Base-by-base conservation (phyloP, 768 basidiomycete genomes). In the Termitomyces sp. region DNA sequence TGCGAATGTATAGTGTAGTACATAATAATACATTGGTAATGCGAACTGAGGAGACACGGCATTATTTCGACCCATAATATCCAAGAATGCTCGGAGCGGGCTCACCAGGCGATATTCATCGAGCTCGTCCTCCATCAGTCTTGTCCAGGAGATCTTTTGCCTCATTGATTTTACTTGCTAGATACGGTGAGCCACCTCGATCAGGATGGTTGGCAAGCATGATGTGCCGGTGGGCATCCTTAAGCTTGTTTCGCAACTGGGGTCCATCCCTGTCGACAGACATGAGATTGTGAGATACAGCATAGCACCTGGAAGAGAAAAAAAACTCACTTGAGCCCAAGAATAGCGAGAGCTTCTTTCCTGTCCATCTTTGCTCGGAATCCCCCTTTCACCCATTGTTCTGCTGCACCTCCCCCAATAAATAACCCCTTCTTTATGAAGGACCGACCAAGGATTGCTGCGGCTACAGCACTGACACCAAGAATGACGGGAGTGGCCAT, bases 151-250 rank as follows among this genome's bases (percentile, higher is more conserved):
- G 62, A 65, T 94, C 96, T 69, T 97, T 98, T 0, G 96, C 97
- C 68, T 99, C 97, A 71, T 99, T 99, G 60, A 98, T 96, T 80
- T 99, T 98, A 66, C 93, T 94, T 12, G 97, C 95, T 50, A 98
- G 75, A 72, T 98, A 99, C 7, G 97, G 97, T n/a, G 94, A 91
- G 31, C 97, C 97, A 35, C 97, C 97, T 59, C 97, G 81, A 77
- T 99, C 97, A 11, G 97, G 97, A 74, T 99, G 97, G 73, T 99
- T 99, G 30, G 94, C 91, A 50, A 98, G 81, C 97, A 99, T 99
- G 63, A 99, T 91, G 38, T 89, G 84, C 54, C 96, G 85, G 73
- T 99, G 97, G 0, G 97, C 94, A 64, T 98, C 96, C 74, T 98
- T 98, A 56, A 98, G 70, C 69, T 78, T 84, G 53, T 68, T 82